phyloP scores from a whole-genome alignment of 768 basidiomycete genomes.

The Mycena floridula region DNA sequence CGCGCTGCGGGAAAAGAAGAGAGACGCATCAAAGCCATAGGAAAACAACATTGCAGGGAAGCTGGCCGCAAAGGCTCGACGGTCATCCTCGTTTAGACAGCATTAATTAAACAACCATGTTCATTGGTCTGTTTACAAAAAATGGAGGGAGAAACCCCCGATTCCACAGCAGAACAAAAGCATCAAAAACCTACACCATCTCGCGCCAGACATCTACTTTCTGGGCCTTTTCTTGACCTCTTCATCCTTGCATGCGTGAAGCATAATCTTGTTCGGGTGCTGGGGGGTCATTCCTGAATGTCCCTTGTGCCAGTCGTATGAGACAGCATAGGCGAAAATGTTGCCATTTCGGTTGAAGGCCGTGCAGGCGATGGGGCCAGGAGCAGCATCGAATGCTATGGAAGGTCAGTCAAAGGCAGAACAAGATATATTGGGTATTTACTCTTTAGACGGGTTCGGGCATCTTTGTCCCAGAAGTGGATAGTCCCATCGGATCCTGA shows the following conservation, averaged over 20 bases:
- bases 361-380: constrained; percentile 74
- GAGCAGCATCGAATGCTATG: constrained; percentile 64
- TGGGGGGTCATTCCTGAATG: constrained; percentile 75
- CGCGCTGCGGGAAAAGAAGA: no score
- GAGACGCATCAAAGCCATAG: no score
- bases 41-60: no score
- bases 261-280: constrained; percentile 73
- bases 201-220: constrained; percentile 33
- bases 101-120: no score
- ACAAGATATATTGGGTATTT: constrained; percentile 12
- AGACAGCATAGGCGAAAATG: constrained; percentile 89
- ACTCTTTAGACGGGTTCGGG: constrained; percentile 90
- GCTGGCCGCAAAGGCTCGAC: no score
- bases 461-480: constrained; percentile 94
- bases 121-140: no score
- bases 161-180: no score
- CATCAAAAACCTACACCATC: neutral
- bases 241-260: constrained; percentile 83
- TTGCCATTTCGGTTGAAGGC: constrained; percentile 84
- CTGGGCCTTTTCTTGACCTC: constrained; percentile 69
- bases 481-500: constrained; percentile 79
- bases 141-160: no score
- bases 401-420: constrained; percentile 1
- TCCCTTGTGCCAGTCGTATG: constrained; percentile 93
- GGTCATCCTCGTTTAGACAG: no score